Percentiles rank a stretch among this genome's conserved stretches.
Evolutionary conservation across 116 monocot genomes (phyloP).

Genomic region (Cymodocea nodosa): DNA sequence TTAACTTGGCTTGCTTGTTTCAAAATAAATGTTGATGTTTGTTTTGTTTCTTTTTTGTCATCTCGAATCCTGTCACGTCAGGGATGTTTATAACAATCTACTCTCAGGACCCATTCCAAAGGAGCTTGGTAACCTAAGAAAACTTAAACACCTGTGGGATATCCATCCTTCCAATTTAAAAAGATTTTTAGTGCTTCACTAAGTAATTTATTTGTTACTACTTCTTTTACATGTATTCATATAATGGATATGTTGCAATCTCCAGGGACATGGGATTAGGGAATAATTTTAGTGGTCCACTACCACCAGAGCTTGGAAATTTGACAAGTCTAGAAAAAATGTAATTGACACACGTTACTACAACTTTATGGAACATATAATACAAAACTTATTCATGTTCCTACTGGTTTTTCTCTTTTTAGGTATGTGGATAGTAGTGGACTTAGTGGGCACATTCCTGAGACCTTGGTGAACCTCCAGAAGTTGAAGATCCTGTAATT

Average conservation of each 20-base stretch:
- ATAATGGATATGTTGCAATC: not conserved
- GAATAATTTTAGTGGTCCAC: not conserved
- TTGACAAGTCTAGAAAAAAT: constrained; percentile 42
- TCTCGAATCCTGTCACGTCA: not conserved
- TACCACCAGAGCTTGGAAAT: constrained; percentile 77
- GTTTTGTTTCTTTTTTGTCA: not conserved
- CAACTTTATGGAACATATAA: too few species aligned
- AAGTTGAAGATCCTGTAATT: constrained; percentile 52
- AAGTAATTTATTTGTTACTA: too few species aligned
- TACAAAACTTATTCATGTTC: not conserved
- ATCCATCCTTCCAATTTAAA: not conserved
- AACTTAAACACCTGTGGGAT: constrained; percentile 12
- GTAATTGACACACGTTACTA: constrained; percentile 15
- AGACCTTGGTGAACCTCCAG: constrained; percentile 47
- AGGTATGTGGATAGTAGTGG: constrained; percentile 80
- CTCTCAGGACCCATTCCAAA: constrained; percentile 19
- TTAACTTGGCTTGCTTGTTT: not conserved
- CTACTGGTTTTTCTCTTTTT: not conserved
- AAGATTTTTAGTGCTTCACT: not conserved
- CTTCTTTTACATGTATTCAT: too few species aligned
- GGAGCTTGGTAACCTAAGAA: constrained; percentile 15
- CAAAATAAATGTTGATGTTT: too few species aligned
- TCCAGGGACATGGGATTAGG: constrained; percentile 36
- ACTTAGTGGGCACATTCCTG: constrained; percentile 54
- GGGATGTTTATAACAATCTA: constrained; percentile 13